Evolutionary conservation across 257 asterid species (phyloP), one percentile per base, ranked within the genome.

Genomic region (Primulina tabacum): DNA sequence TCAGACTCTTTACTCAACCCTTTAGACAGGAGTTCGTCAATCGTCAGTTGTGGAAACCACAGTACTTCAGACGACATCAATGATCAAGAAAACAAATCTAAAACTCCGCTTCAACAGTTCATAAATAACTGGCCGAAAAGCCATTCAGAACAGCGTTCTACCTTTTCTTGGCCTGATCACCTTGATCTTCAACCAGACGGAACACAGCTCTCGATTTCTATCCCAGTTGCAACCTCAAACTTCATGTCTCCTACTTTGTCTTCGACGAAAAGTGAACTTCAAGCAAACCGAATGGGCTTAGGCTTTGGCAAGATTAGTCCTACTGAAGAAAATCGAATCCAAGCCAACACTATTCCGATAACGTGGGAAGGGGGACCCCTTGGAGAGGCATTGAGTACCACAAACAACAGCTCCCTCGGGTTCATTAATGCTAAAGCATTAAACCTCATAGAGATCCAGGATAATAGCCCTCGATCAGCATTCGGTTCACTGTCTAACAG

Each of bases 361-460:
- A 73, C 90, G 0, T 90, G 99, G 97, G 91, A 83, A 60, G 97
- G 96, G 8, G 99, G 99, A 24, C 99, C 99, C 11, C 96, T 94
- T 0, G 99, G 96, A 0, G 99, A 94, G 78, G 99, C 81, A 26
- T 69, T 94, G 40, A 96, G 90, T 53, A 79, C 78, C 65, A 79
- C 87, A 2, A 78, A 65, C n/a, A 81, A 62, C 73, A 64, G 60
- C 68, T 68, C 76, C 0, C 72, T 73, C 1, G 87, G 80, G 4
- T 69, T 80, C 73, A 80, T 72, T 70, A 68, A 65, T 33, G 17
- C 82, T 2, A 79, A 83, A 5, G 86, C 81, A 1, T 89, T 90
- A 18, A 84, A 83, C 70, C 84, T 87, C 24, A 83, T 87, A 76
- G 87, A 84, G 4, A 79, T 83, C 20, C 87, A 92, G 96, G 95